Evolutionary conservation across 108 stramenopile species (phyloP).

Genomic region (Stephanodiscus triporus): DNA sequence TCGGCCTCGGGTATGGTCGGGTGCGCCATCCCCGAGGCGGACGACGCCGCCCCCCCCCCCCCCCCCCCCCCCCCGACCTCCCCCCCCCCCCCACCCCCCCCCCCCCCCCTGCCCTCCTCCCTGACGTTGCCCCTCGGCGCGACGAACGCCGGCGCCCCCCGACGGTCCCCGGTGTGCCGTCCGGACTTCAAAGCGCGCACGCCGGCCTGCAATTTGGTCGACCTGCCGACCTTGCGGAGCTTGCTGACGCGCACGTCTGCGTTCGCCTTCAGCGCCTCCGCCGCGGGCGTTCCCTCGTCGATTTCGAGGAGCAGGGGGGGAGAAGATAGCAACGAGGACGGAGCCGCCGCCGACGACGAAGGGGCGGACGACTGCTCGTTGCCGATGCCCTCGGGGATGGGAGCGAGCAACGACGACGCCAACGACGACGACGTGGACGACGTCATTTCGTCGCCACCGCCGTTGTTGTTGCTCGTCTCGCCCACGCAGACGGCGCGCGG

Average conservation of each 20-base stretch:
- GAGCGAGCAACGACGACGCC: neutral
- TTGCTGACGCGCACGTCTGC: constrained; percentile 68
- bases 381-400: neutral
- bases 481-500: neutral
- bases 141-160: constrained; percentile 56
- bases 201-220: constrained; percentile 62
- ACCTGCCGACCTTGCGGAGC: constrained; percentile 71
- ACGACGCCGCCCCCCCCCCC: constrained; percentile 7
- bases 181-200: constrained; percentile 68
- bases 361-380: neutral
- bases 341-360: neutral
- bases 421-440: constrained; percentile 8
- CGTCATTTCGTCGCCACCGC: neutral
- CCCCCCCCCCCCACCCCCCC: constrained; percentile 12
- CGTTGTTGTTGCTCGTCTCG: neutral
- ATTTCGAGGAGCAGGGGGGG: constrained; percentile 51
- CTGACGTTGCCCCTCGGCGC: constrained; percentile 27
- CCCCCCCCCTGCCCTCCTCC: no score
- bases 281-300: constrained; percentile 81
- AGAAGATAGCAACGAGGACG: constrained; percentile 8
- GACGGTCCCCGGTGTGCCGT: constrained; percentile 55
- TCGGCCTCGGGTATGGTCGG: constrained; percentile 41
- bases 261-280: constrained; percentile 78
- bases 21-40: constrained; percentile 15
- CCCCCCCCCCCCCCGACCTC: constrained; percentile 10